phyloP scores from a whole-genome alignment of 192 early-diverging fungal genomes.

The Coemansia sp. region DNA sequence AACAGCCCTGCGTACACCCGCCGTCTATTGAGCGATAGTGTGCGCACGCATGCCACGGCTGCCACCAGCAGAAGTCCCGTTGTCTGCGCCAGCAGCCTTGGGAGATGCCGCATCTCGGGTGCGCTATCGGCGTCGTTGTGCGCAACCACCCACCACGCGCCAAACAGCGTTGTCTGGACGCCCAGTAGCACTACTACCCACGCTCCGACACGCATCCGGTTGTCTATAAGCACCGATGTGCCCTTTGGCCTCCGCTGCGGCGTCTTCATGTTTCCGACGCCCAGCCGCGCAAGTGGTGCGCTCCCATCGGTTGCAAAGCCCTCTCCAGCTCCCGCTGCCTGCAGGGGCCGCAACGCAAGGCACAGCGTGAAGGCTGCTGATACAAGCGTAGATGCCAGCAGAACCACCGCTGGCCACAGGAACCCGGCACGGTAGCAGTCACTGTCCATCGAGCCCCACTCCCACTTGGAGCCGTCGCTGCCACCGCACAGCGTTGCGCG shows the following conservation, averaged over 20 bases:
- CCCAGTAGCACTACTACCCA: neutral
- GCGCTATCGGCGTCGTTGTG: neutral
- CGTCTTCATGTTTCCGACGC: neutral
- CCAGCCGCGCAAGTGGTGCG: neutral
- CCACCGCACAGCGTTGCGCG: neutral
- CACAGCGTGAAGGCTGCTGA: neutral
- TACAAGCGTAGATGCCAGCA: neutral
- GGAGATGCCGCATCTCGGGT: neutral
- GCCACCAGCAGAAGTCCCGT: neutral
- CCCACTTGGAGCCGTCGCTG: neutral
- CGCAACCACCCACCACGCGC: neutral
- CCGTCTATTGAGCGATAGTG: constrained; percentile 7
- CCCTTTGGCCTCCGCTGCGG: constrained; percentile 9
- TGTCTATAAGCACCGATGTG: constrained; percentile 6
- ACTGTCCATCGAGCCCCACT: constrained; percentile 11
- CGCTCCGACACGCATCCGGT: constrained; percentile 3
- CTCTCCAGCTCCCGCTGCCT: neutral
- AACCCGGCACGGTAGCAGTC: constrained; percentile 18
- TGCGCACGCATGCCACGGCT: neutral
- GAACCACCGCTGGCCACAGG: constrained; percentile 6
- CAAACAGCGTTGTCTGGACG: neutral
- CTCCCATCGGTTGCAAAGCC: constrained; percentile 1
- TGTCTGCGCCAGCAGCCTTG: neutral
- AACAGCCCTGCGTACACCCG: constrained; percentile 16
- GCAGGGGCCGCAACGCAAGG: neutral